A percentile compares a stretch with the other conserved stretches of the same genome.
These are phyloP conservation scores for Cornus controversa DNA, from an alignment of 148 eudicot genomes.

Conservation along the genomic window DNA sequence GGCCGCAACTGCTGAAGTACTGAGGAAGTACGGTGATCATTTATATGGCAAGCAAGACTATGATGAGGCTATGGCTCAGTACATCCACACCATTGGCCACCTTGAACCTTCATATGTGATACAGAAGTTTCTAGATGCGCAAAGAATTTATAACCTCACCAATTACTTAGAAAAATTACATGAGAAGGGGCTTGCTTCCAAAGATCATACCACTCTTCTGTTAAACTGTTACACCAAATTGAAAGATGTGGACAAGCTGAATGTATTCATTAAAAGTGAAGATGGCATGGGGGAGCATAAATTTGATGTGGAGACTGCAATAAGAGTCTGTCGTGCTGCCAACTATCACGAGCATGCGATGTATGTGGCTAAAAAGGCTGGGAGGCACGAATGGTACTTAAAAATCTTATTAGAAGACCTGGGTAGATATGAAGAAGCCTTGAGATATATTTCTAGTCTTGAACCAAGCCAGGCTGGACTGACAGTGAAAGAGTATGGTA, in stretches of 20 bases:
- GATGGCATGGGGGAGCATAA: slow-evolving; percentile 82
- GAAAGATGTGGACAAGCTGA: slow-evolving; percentile 91
- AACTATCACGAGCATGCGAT: slow-evolving; percentile 97
- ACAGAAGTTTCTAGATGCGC: slow-evolving; percentile 97
- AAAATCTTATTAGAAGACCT: slow-evolving; percentile 95
- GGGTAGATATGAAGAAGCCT: slow-evolving; percentile 91
- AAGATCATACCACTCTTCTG: slow-evolving; percentile 95
- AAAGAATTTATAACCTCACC: slow-evolving; percentile 91
- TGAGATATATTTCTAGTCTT: slow-evolving; percentile 77
- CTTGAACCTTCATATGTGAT: slow-evolving; percentile 97
- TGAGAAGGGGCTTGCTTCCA: slow-evolving; percentile 90
- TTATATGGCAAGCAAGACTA: slow-evolving; percentile 83
- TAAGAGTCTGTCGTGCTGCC: slow-evolving; percentile 95
- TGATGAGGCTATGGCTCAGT: slow-evolving; percentile 96
- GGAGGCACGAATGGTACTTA: slow-evolving; percentile 92
- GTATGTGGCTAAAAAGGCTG: slow-evolving; percentile 97
- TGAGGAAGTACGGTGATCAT: slow-evolving; percentile 96
- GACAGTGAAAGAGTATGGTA: slow-evolving; percentile 90
- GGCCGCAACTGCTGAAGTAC: slow-evolving; percentile 97
- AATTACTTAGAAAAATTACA: slow-evolving; percentile 94
- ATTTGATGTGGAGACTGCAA: slow-evolving; percentile 97
- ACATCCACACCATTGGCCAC: slow-evolving; percentile 88
- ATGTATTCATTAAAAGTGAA: slow-evolving; percentile 81
- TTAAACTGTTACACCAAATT: slow-evolving; percentile 92
- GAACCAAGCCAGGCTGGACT: slow-evolving; percentile 95